Evolutionary conservation across 495 filamentous ascomycete genomes (phyloP).

Genomic region (Aspergillus biplanus): DNA sequence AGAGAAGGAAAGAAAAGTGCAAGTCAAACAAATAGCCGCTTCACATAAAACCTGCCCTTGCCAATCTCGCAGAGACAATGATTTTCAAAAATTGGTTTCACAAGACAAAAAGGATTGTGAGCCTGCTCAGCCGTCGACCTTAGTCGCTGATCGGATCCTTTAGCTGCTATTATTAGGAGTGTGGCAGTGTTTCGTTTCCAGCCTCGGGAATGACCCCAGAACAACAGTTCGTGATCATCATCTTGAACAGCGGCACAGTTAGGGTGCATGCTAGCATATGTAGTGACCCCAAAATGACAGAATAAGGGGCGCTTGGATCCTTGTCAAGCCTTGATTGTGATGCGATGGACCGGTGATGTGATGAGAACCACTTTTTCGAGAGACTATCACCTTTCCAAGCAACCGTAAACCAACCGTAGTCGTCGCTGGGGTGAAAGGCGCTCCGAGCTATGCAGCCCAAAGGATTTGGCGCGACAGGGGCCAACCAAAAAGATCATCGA

Average conservation of each 20-base stretch:
- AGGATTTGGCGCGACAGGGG: not conserved
- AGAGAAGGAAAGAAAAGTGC: not conserved
- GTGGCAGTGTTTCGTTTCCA: constrained; percentile 16
- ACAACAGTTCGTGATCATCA: not conserved
- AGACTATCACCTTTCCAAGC: constrained; percentile 18
- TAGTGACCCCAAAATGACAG: too few species aligned
- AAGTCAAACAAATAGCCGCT: not conserved
- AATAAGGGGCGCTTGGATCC: too few species aligned
- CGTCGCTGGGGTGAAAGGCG: constrained; percentile 11
- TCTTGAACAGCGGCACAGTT: not conserved
- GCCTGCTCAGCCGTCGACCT: not conserved
- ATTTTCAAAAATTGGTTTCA: too few species aligned
- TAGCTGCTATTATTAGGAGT: constrained; percentile 10
- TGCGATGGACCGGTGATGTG: constrained; percentile 30
- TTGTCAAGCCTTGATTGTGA: constrained; percentile 25
- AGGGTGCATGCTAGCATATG: not conserved
- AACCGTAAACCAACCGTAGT: constrained; percentile 10
- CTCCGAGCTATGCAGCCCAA: constrained; percentile 16
- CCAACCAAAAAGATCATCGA: constrained; percentile 9
- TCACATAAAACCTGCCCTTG: too few species aligned
- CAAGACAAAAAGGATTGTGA: not conserved
- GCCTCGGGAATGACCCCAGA: not conserved
- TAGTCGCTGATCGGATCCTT: not conserved
- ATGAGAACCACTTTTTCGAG: constrained; percentile 30
- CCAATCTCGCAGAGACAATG: too few species aligned